Conservation (phyloP, 768 basidiomycete species). For the Tulasnella sp. region DNA sequence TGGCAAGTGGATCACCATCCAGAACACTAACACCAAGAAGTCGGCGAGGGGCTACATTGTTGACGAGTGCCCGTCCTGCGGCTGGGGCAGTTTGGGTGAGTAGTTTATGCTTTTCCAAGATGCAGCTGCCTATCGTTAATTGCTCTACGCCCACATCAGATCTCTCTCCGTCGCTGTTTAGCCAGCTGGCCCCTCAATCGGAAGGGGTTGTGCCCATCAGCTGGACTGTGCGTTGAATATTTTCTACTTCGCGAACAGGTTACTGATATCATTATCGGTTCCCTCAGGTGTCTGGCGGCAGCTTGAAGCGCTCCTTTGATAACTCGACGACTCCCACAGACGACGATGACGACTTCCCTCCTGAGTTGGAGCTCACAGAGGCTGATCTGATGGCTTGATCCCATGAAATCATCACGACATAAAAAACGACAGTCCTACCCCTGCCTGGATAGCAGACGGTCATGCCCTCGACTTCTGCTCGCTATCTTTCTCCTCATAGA, state of each 20-base stretch:
- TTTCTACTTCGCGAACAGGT: no score
- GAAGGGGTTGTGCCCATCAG: slow-evolving; percentile 8
- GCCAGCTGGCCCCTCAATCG: background rate
- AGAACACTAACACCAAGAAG: slow-evolving; percentile 25
- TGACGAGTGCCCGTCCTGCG: slow-evolving; percentile 27
- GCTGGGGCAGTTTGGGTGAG: slow-evolving; percentile 1
- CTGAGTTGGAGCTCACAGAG: slow-evolving; percentile 1
- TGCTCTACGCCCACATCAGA: background rate
- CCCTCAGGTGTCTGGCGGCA: background rate
- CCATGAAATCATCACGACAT: no score
- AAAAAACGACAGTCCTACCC: no score
- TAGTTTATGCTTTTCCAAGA: background rate
- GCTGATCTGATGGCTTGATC: background rate
- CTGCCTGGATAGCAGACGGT: no score
- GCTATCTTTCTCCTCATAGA: no score
- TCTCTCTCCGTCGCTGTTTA: slow-evolving; percentile 2
- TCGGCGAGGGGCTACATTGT: slow-evolving; percentile 22
- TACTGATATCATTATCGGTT: no score
- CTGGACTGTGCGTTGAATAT: slow-evolving; percentile 9
- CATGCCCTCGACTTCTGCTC: no score
- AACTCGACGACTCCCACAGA: background rate
- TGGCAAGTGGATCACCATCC: slow-evolving; percentile 23
- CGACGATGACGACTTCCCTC: background rate
- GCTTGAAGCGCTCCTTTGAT: background rate
- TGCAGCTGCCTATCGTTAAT: background rate